Base-by-base conservation (phyloP, 495 filamentous ascomycete genomes). In the Penicillium samsonianum region DNA sequence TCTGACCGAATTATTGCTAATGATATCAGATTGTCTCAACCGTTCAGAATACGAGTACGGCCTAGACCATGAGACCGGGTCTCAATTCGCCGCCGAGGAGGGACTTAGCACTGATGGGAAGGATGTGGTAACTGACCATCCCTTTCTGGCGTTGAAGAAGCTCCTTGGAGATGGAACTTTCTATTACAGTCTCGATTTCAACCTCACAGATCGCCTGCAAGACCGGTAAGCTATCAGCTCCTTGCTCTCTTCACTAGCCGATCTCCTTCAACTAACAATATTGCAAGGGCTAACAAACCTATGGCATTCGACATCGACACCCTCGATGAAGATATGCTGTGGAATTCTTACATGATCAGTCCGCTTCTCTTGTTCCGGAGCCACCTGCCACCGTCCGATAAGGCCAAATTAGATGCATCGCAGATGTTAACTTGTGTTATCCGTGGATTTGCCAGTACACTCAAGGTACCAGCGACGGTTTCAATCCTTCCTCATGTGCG, bases 281-380 rank as follows among this genome's bases (percentile, higher is more conserved):
- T 23, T 22, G n/a, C 26, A 55, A 81, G 78, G 37, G 70, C 71
- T 5, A 76, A 76, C 28, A 76, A 79, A 61, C 73, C 73, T 23
- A 67, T 84, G 19, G 78, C 84, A 17, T 91, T 94, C 60, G 89
- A 91, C 63, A 87, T 92, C 53, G 89, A 90, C 55, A 87, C 86
- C 50, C 84, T 96, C 30, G 90, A 98, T 71, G 87, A 90, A 57
- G 87, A 88, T 7, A 96, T 96, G 73, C 73, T 98, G 26, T 98
- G 94, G 94, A 98, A 98, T 62, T 91, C 90, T 10, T 96, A 94
- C 73, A 98, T 98, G 92, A 96, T 98, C 57, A 82, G 87, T 53
- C 92, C 95, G 8, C 80, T 98, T 51, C 86, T 98, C 40, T 79
- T 87, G 50, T 98, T 98, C 67, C 87, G 94, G 25, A 91, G 87